Base-by-base conservation (phyloP, 192 early-diverging fungal species). In the Backusella parvicylindrica region DNA sequence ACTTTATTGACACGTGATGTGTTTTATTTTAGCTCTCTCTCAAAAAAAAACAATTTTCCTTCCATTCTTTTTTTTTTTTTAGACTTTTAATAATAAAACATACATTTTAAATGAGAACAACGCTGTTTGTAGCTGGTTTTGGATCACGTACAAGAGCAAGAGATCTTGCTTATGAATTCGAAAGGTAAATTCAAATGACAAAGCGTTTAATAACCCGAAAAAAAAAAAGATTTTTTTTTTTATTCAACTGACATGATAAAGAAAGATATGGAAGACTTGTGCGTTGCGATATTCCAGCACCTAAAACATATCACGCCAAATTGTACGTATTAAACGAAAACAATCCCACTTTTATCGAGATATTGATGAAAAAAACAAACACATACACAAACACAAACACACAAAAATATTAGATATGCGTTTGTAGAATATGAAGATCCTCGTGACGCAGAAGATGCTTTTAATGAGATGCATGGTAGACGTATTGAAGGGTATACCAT, bases 351-450 rank as follows among this genome's bases (percentile, higher is more conserved):
- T 47, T 47, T 47, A 47, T 47, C 43, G 43, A 47, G 18, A n/a
- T 47, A 47, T 18, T 47, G 43, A 47, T 35, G 33, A 35, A 35
- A 35, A 3, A 35, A 35, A 8, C 49, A 9, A 26, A 37, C 60
- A 65, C 37, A 28, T 28, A 73, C 47, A 32, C n/a, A 5, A n/a
- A 77, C 32, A 32, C 18, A 7, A 4, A 23, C 16, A 31, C 41
- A 53, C 6, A 64, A n/a, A 60, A 15, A 36, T 40, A 35, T 43
- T 73, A 96, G 94, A 53, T 97, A 93, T 87, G 96, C 97, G 15
- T 98, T 97, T 89, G 92, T 97, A 50, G 97, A 98, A 86, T 97
- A 92, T 82, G 95, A 96, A 76, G 93, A 97, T 79, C 82, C 87
- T 73, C 86, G 93, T 63, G 97, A 99, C 79, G 94, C 95, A 28